Evolutionary conservation across 2,329 filamentous ascomycete species (phyloP), one percentile per base, ranked within the genome.

Genomic region (Clarireedia hainanense): DNA sequence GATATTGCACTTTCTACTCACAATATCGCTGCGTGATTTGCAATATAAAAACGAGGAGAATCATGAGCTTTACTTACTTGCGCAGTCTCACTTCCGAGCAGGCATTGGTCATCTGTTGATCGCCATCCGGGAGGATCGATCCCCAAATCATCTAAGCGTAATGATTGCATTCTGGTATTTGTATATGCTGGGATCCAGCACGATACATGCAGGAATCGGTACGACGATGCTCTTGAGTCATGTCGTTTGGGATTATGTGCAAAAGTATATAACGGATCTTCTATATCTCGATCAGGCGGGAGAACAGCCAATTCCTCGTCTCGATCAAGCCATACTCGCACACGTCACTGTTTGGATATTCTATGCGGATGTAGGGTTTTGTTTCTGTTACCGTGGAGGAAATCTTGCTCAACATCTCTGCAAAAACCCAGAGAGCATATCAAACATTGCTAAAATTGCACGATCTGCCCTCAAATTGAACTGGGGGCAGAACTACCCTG

Each of bases 371-470:
- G 43, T 47, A 20, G 51, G 51, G 10, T 47, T 47, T 30, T 47
- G 51, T 12, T 53, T 53, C n/a, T 47, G 51, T 24, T 53, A 53
- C 23, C 51, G 51, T 17, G 43, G 51, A 27, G 51, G 51, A 5
- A 23, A 53, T 27, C 43, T 53, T 1, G 51, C 51, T 3, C 47
- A 42, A 30, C 47, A 53, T 23, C 30, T 53, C 12, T 47, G 51
- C 30, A 39, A n/a, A 14, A 36, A 47, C 3, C 26, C 51, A 17
- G 42, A 30, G 5, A 47, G 47, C 15, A 47, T 53, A 39, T 39
- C 51, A 2, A 53, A 47, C 7, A 47, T 53, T 6, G 51, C 37
- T 12, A 24, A 53, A 15, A 47, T 37, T 15, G 26, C 26, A 2
- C 51, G 42, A 26, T 5, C 30, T 9, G 34, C 39, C 27, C 42